A percentile compares a stretch with the other conserved stretches of the same genome.
phyloP scores from a whole-genome alignment of 192 early-diverging fungal genomes.

The Podila clonocystis region DNA sequence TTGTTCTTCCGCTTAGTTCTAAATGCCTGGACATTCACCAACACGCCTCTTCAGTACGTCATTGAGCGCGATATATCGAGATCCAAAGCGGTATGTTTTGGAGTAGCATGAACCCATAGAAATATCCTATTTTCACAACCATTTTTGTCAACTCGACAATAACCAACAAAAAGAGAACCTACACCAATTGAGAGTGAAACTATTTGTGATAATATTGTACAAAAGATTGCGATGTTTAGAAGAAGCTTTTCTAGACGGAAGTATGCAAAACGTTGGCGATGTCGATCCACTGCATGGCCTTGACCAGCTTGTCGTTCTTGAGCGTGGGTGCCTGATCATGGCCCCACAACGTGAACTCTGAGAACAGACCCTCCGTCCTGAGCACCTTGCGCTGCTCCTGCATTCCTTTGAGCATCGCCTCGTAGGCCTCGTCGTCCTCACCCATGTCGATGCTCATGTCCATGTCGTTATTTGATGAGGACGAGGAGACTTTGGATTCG shows the following conservation, averaged over 20 bases:
- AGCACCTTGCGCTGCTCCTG: slow-evolving; percentile 37
- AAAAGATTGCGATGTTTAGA: too few relatives aligned
- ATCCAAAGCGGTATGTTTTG: too few relatives aligned
- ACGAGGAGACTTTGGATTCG: neutral
- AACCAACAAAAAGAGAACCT: too few relatives aligned
- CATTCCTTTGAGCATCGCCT: slow-evolving; percentile 43
- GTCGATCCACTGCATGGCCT: slow-evolving; percentile 52
- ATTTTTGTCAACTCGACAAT: too few relatives aligned
- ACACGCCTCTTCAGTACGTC: too few relatives aligned
- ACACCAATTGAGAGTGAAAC: too few relatives aligned
- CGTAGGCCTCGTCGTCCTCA: slow-evolving; percentile 32
- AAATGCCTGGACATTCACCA: too few relatives aligned
- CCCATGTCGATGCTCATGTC: slow-evolving; percentile 1
- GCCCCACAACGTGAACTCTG: slow-evolving; percentile 42
- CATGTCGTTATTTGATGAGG: neutral
- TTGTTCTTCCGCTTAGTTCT: neutral
- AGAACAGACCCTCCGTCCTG: slow-evolving; percentile 26
- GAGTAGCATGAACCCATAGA: too few relatives aligned
- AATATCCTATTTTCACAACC: too few relatives aligned
- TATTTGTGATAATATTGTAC: too few relatives aligned
- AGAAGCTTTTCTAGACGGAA: slow-evolving; percentile 2
- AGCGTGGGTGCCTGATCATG: slow-evolving; percentile 32
- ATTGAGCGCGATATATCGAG: too few relatives aligned
- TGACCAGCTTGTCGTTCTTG: slow-evolving; percentile 26
- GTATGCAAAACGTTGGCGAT: slow-evolving; percentile 41